A percentile compares a stretch with the other conserved stretches of the same genome.
These are phyloP conservation scores for Blumeria hordei DNA, from an alignment of 2,329 filamentous ascomycete species.

Conservation along the genomic window DNA sequence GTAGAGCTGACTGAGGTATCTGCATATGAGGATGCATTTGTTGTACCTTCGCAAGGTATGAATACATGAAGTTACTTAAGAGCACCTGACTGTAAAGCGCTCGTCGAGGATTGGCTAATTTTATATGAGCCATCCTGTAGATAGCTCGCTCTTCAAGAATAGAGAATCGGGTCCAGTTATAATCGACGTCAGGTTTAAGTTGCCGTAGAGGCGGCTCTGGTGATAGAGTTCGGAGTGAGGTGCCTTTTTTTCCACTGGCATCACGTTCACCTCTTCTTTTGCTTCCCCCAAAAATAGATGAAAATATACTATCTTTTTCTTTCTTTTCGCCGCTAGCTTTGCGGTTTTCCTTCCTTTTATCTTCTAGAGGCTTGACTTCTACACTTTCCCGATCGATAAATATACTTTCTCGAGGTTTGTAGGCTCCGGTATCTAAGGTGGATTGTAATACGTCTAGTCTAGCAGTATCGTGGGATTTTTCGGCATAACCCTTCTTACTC, in stretches of 20 bases:
- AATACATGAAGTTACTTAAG: conserved; percentile 99
- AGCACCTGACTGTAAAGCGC: conserved; percentile 85
- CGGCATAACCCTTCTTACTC: conserved; percentile 33
- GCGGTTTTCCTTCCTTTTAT: conserved; percentile 56
- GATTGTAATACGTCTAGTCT: conserved; percentile 70
- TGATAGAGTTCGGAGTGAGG: conserved; percentile 47
- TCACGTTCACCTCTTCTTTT: conserved; percentile 75
- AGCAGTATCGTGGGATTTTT: conserved; percentile 50
- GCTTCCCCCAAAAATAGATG: conserved; percentile 70
- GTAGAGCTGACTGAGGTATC: conserved; percentile 55
- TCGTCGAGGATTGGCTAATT: conserved; percentile 86
- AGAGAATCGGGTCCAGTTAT: conserved; percentile 86
- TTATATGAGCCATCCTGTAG: conserved; percentile 96
- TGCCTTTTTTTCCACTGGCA: conserved; percentile 45
- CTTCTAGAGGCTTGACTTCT: conserved; percentile 50
- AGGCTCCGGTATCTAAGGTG: conserved; percentile 46
- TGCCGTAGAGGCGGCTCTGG: conserved; percentile 56
- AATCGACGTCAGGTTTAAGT: conserved; percentile 71
- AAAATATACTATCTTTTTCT: conserved; percentile 84
- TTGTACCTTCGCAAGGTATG: conserved; percentile 93
- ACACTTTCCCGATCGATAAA: conserved; percentile 56
- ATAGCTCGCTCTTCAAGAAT: conserved; percentile 92
- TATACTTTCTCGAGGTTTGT: conserved; percentile 56
- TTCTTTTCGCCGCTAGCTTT: conserved; percentile 62
- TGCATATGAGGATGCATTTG: conserved; percentile 96